Evolutionary conservation across 148 eudicot genomes (phyloP).

Genomic region (Chenopodium album): DNA sequence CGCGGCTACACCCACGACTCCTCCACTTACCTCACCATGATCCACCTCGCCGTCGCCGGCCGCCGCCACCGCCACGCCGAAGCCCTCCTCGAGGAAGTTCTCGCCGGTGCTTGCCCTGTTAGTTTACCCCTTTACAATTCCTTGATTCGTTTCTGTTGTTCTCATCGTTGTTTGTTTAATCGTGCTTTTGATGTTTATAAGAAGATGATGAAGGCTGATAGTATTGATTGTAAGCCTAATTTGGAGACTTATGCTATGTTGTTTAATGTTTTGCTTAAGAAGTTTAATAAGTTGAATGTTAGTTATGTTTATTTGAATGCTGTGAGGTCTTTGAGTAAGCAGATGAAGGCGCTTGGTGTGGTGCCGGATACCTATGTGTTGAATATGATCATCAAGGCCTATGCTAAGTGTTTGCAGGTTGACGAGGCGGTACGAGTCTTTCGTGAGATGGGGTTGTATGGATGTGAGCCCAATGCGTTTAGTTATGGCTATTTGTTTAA

Average conservation of each 20-base stretch:
- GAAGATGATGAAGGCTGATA: constrained; percentile 44
- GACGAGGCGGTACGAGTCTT: constrained; percentile 80
- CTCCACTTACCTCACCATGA: constrained; percentile 67
- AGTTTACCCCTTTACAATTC: constrained; percentile 59
- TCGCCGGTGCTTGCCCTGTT: constrained; percentile 74
- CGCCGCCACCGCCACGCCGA: constrained; percentile 55
- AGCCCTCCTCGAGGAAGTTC: constrained; percentile 64
- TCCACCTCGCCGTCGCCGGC: constrained; percentile 44
- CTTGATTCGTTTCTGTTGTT: constrained; percentile 61
- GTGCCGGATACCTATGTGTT: constrained; percentile 64
- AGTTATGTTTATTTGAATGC: constrained; percentile 68
- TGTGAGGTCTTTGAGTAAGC: constrained; percentile 59
- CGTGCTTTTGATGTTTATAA: constrained; percentile 80
- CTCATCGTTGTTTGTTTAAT: constrained; percentile 51
- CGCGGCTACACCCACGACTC: constrained; percentile 65
- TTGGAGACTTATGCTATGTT: constrained; percentile 69
- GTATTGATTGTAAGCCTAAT: constrained; percentile 45
- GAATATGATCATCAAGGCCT: constrained; percentile 86
- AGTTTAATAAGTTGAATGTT: constrained; percentile 63
- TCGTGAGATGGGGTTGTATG: constrained; percentile 84
- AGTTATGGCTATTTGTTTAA: constrained; percentile 64
- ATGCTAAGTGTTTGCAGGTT: constrained; percentile 59
- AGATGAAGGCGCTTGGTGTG: constrained; percentile 82
- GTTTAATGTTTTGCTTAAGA: constrained; percentile 49
- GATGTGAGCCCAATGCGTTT: constrained; percentile 71